Conservation (phyloP, 2,329 filamentous ascomycete species). For the Torrubiellomyces zombiae region DNA sequence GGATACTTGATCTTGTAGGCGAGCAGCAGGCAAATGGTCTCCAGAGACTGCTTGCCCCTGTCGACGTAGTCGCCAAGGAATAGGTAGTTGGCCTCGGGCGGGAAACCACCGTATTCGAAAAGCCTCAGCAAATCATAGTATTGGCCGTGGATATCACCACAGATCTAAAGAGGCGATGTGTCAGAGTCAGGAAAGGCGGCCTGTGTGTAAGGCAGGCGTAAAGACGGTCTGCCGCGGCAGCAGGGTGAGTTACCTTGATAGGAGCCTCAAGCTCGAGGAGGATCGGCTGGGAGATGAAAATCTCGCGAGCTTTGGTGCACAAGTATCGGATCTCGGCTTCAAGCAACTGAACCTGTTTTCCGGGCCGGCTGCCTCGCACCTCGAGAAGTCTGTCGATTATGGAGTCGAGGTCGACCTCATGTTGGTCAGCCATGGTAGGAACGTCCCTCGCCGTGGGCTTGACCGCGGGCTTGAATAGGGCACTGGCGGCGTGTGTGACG, state of each 20-base stretch:
- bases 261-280: conserved; percentile 93
- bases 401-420: conserved; percentile 96
- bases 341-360: conserved; percentile 94
- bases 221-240: too few relatives aligned
- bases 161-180: conserved; percentile 48
- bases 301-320: conserved; percentile 96
- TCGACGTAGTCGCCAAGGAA: conserved; percentile 99
- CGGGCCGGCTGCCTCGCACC: conserved; percentile 91
- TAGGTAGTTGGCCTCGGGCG: conserved; percentile 96
- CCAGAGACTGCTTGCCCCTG: conserved; percentile 95
- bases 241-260: conserved; percentile 63
- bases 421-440: conserved; percentile 42
- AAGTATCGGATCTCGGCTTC: conserved; percentile 94
- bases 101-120: conserved; percentile 97
- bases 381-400: conserved; percentile 98
- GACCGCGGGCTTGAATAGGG: conserved; percentile 17
- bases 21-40: conserved; percentile 92
- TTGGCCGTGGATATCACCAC: conserved; percentile 97
- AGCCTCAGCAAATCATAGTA: conserved; percentile 95
- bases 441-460: conserved; percentile 19
- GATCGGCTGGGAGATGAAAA: conserved; percentile 98
- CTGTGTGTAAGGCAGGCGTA: too few relatives aligned
- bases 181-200: neutral
- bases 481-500: conserved; percentile 9
- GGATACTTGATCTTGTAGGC: conserved; percentile 99